Base-by-base conservation (phyloP, 768 basidiomycete species). In the Myochromella boudieri region DNA sequence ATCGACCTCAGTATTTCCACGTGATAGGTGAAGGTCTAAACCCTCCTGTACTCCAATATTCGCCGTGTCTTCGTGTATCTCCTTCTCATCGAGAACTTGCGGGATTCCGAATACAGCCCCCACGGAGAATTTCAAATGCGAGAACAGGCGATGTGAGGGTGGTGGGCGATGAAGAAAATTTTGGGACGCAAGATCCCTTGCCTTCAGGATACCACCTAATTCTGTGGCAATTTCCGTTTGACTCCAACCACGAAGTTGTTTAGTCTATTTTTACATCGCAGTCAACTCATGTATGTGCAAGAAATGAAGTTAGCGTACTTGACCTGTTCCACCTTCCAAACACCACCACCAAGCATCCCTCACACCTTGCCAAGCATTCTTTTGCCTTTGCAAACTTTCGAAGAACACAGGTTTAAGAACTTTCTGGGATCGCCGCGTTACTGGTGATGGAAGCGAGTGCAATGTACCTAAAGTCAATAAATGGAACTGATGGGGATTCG, bases 381-480 rank as follows among this genome's bases (percentile, higher is more conserved):
- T 76, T 58, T 81, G 79, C 57, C 68, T 74, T 22, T 69, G 66
- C 11, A 83, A 68, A 32, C 66, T 68, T 22, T 86, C 82, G 62
- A 94, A 99, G 68, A 88, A 92, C 24, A 82, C 80, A 3, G 93
- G 91, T 67, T 98, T 98, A 70, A 75, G 83, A 11, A 91, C 70
- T 57, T 90, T 93, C 63, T 98, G 97, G 8, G 76, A 78, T 1
- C 73, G 79, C 26, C 91, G 75, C 2, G 78, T 72, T 8, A 97
- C 92, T 4, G 97, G 97, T 1, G 82, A 81, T 0, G 97, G 97
- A 3, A 99, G 76, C 3, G 85, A 78, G 58, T 94, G 86, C n/a
- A 97, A 71, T 0, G 87, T 85, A 0, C 91, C 88, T n/a, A 94
- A 68, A 2, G 89, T 76, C 14, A 91, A 64, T 5, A 91, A 69